Evolutionary conservation across 371 early-diverging fungal species (phyloP), one percentile per base, ranked within the genome.

Genomic region (Catenaria anguillulae): DNA sequence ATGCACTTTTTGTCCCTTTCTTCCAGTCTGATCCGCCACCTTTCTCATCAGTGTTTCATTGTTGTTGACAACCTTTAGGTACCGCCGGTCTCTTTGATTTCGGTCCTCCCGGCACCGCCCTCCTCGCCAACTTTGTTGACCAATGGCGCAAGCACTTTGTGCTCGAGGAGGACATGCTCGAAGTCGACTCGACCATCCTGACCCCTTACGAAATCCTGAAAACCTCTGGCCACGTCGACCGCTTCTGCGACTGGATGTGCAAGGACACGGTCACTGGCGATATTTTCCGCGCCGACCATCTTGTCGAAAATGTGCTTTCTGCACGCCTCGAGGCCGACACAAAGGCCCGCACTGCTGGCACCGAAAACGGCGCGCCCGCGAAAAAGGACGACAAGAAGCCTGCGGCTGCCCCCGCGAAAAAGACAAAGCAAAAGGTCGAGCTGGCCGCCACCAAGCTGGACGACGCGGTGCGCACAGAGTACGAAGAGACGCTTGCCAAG

Each of bases 221-320:
- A 80, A 92, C 97, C 31, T 96, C 97, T 46, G 99, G 99, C 55
- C 99, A 99, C 80, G 99, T 99, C 24, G 99, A 98, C 56, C 92
- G 93, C 68, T 99, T 99, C 75, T 85, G 93, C 61, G 99, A 99
- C 79, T 93, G 90, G 81, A 94, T 99, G 92, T 87, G 90, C 74
- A 88, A 86, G 68, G 99, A 98, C 76, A 71, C 82, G 42, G 86
- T 85, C 72, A 94, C 84, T 66, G 95, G 97, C 62, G 95, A 96
- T 62, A 88, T 93, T 64, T 95, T 89, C 83, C 85, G 99, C 66
- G 99, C 98, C 42, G 99, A 99, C 77, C 99, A 99, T 73, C 77
- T 97, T 63, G 86, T 99, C 37, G 92, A 92, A 73, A 88, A 86
- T 56, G 90, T 89, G n/a, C 75, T 99, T 29, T 88, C 89, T 66